phyloP scores from a whole-genome alignment of 139 green algal species.

The Chlorella sp. region DNA sequence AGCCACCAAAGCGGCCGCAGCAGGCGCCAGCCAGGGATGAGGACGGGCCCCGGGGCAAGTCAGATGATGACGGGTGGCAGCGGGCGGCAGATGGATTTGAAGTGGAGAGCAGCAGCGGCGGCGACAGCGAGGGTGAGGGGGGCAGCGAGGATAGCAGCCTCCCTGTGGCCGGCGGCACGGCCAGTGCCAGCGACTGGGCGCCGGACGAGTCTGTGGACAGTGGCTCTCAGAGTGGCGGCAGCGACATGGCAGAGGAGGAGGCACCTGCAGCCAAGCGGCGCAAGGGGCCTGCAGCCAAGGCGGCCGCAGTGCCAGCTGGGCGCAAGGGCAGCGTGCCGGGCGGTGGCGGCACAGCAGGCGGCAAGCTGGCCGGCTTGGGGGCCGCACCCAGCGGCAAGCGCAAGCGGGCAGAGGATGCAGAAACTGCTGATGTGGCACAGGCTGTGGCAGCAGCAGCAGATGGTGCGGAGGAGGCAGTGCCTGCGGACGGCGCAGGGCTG shows the following conservation, averaged over 20 bases:
- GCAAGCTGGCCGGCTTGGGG: neutral
- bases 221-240: neutral
- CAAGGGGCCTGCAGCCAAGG: neutral
- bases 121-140: neutral
- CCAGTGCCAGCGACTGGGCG: conserved; percentile 8
- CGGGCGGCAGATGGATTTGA: neutral
- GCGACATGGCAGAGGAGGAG: neutral
- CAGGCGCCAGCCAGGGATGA: neutral
- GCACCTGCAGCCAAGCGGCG: neutral
- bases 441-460: neutral
- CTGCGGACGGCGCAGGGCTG: neutral
- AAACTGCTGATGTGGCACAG: neutral
- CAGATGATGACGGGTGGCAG: neutral
- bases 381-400: neutral
- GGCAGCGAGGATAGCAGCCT: neutral
- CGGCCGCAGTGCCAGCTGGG: neutral
- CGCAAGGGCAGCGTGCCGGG: neutral
- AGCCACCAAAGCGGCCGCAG: too few relatives aligned
- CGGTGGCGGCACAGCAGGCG: neutral
- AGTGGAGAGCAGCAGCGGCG: neutral
- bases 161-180: neutral
- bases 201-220: neutral
- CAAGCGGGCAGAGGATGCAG: neutral
- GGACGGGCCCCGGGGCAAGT: neutral
- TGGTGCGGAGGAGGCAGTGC: neutral